Base-by-base conservation (phyloP, 495 filamentous ascomycete species). In the Aspergillus baeticus region DNA sequence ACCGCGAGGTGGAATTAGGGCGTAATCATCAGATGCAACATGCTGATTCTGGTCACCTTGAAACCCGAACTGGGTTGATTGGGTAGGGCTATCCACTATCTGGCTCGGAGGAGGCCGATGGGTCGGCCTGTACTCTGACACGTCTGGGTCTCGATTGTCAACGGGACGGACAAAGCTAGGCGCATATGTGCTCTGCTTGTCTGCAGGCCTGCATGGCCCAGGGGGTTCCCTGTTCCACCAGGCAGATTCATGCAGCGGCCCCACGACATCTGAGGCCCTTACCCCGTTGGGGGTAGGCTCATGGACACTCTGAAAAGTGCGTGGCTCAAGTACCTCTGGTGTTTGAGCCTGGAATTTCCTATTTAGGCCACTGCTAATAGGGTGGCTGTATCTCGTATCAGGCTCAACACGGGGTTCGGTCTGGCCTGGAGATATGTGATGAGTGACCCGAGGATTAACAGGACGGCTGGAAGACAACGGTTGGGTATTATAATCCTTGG, bases 91-190 rank as follows among this genome's bases (percentile, higher is more conserved):
- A 60, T 63, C 64, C 51, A 42, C 46, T 26, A 39, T 23, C 37
- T 55, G 48, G 29, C 36, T 54, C 10, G 54, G 21, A 35, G 54
- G 63, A 38, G 49, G 47, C 41, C 47, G 60, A 55, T 55, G 63
- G 21, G 57, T 63, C 8, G 49, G 17, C 7, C 54, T 42, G 42
- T 69, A 64, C 23, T 66, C 65, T 49, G 57, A 42, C 35, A 67
- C 62, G 46, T 46, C 51, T 33, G 62, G 55, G 35, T 71, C 69
- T 39, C 58, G 64, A 20, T 62, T 49, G 55, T 69, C 70, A 64
- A 77, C 57, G 29, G 63, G 62, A 52, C 70, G 73, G 50, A 75
- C 65, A 54, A 77, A 75, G 52, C 60, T 70, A 53, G 73, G 68
- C 8, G 73, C 72, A 58, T 77, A 74, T 15, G 66, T 53, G 21